Evolutionary conservation across 495 filamentous ascomycete species (phyloP).

Genomic region (Mycothermus thermophilus): DNA sequence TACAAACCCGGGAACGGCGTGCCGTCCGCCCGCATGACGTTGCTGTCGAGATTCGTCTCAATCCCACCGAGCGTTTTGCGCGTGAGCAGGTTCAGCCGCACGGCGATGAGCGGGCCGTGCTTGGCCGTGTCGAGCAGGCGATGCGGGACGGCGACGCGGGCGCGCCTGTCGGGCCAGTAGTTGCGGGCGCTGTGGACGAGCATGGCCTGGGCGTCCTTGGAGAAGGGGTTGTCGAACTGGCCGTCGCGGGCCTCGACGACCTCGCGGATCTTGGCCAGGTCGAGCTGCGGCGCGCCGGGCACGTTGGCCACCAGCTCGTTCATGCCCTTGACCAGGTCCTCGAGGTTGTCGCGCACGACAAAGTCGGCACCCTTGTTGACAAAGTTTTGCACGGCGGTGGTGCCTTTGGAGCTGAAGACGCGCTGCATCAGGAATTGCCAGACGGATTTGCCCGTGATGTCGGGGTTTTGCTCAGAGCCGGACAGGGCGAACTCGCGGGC

Average conservation of each 20-base stretch:
- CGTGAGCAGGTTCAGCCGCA: slow-evolving; percentile 37
- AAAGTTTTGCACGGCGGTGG: slow-evolving; percentile 35
- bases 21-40: slow-evolving; percentile 32
- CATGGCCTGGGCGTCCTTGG: slow-evolving; percentile 41
- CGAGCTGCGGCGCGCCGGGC: slow-evolving; percentile 22
- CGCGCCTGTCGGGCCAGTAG: slow-evolving; percentile 34
- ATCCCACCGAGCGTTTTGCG: slow-evolving; percentile 39
- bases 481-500: slow-evolving; percentile 40
- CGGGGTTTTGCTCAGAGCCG: slow-evolving; percentile 41
- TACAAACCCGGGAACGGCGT: slow-evolving; percentile 33
- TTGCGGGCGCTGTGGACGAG: slow-evolving; percentile 33
- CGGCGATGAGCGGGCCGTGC: slow-evolving; percentile 36
- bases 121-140: slow-evolving; percentile 29
- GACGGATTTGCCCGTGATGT: slow-evolving; percentile 37
- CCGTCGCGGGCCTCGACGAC: slow-evolving; percentile 32
- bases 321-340: slow-evolving; percentile 34
- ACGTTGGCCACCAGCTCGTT: slow-evolving; percentile 29
- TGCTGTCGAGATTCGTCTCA: slow-evolving; percentile 37
- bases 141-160: slow-evolving; percentile 32
- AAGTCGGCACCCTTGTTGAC: slow-evolving; percentile 37
- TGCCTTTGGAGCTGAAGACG: slow-evolving; percentile 33
- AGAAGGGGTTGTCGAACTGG: slow-evolving; percentile 34
- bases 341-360: slow-evolving; percentile 32
- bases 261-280: slow-evolving; percentile 22
- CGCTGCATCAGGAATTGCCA: slow-evolving; percentile 31